These are phyloP conservation scores for Aspergillus transmontanensis DNA, from an alignment of 2,329 filamentous ascomycete species.

Conservation along the genomic window DNA sequence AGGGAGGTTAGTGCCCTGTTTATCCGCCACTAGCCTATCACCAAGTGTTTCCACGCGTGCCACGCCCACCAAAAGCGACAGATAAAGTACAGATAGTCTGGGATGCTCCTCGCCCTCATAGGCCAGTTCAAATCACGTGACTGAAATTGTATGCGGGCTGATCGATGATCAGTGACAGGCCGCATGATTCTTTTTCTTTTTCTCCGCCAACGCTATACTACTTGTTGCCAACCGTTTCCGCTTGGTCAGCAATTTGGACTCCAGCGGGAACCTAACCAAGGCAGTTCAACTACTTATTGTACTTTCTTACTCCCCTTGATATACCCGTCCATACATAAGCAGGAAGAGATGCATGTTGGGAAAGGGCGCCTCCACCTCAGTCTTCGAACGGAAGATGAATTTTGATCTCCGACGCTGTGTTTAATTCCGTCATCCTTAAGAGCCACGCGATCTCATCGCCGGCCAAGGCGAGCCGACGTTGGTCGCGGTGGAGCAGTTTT, in stretches of 20 bases:
- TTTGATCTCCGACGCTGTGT: constrained; percentile 4
- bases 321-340: neutral
- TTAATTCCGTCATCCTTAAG: constrained; percentile 9
- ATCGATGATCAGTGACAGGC: constrained; percentile 27
- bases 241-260: constrained; percentile 3
- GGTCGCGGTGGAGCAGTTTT: constrained; percentile 16
- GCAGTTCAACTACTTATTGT: neutral
- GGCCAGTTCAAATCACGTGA: constrained; percentile 21
- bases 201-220: constrained; percentile 8
- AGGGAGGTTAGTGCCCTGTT: constrained; percentile 12
- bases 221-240: constrained; percentile 8
- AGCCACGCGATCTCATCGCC: constrained; percentile 12
- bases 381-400: neutral
- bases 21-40: constrained; percentile 16
- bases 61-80: constrained; percentile 18
- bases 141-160: constrained; percentile 24
- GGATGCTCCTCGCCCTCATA: constrained; percentile 16
- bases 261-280: neutral
- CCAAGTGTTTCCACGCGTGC: constrained; percentile 13
- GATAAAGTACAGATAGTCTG: constrained; percentile 21
- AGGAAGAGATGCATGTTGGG: constrained; percentile 6
- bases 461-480: constrained; percentile 18
- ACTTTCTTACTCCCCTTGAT: neutral
- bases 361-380: constrained; percentile 8
- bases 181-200: constrained; percentile 16